Conservation (phyloP, 169 alveolate species). For the Theileria luwenshuni region DNA sequence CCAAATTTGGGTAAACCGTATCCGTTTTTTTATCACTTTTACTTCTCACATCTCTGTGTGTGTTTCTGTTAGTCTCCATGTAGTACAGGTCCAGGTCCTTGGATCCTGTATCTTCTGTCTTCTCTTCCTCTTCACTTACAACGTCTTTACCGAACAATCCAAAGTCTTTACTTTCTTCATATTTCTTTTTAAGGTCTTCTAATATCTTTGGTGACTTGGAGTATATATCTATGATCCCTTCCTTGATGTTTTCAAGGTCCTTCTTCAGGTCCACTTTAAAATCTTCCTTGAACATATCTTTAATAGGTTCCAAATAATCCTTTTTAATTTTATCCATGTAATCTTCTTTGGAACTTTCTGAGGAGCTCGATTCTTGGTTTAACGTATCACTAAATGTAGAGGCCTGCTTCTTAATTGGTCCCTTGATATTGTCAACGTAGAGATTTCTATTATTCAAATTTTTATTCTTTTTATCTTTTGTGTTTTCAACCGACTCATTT, state of each 20-base stretch:
- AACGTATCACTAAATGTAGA: no score
- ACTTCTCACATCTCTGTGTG: neutral
- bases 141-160: no score
- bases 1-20: neutral
- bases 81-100: conserved; percentile 1
- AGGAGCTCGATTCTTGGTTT: no score
- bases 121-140: neutral
- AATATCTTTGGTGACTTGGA: conserved; percentile 4
- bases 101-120: no score
- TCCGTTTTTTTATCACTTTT: neutral
- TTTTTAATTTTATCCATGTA: neutral
- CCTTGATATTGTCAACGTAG: no score
- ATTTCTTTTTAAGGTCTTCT: neutral
- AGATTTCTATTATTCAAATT: no score
- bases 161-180: no score
- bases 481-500: neutral
- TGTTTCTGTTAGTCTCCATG: neutral
- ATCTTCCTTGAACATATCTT: conserved; percentile 4
- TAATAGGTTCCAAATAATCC: conserved; percentile 9
- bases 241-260: neutral
- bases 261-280: neutral
- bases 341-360: no score
- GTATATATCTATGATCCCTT: conserved; percentile 8
- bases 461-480: neutral
- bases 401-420: no score